Percentiles rank a stretch among this genome's conserved stretches.
phyloP scores from a whole-genome alignment of 345 rosid genomes.

The Acer negundo region DNA sequence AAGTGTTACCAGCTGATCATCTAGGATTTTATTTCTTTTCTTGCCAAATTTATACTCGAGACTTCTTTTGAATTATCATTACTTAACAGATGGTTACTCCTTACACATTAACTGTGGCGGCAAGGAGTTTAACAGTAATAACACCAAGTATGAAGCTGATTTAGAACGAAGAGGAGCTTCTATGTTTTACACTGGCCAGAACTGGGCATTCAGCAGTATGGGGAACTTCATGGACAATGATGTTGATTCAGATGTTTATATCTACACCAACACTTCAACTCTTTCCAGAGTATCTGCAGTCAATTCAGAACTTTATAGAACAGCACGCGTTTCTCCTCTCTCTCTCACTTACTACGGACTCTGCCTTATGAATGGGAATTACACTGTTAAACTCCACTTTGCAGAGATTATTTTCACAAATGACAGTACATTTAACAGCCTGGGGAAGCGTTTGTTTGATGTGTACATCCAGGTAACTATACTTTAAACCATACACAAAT shows the following conservation, averaged over 20 bases:
- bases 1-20: background rate
- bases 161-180: constrained; percentile 72
- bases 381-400: constrained; percentile 80
- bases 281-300: constrained; percentile 45
- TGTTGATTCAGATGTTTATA: constrained; percentile 59
- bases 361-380: constrained; percentile 74
- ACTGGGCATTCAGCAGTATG: constrained; percentile 88
- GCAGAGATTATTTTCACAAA: constrained; percentile 72
- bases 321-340: constrained; percentile 74
- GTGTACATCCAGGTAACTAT: constrained; percentile 70
- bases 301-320: constrained; percentile 46
- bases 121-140: constrained; percentile 35
- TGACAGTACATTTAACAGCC: constrained; percentile 52
- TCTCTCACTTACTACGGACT: constrained; percentile 84
- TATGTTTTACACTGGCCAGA: constrained; percentile 42
- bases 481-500: background rate
- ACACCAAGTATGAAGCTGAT: constrained; percentile 56
- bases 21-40: background rate
- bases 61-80: background rate
- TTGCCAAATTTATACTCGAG: background rate
- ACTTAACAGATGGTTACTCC: constrained; percentile 46
- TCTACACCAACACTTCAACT: constrained; percentile 48
- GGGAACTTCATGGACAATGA: constrained; percentile 87
- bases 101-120: constrained; percentile 89
- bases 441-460: constrained; percentile 77